Conservation (phyloP, 352 stramenopile genomes). For the Phytophthora ramorum region DNA sequence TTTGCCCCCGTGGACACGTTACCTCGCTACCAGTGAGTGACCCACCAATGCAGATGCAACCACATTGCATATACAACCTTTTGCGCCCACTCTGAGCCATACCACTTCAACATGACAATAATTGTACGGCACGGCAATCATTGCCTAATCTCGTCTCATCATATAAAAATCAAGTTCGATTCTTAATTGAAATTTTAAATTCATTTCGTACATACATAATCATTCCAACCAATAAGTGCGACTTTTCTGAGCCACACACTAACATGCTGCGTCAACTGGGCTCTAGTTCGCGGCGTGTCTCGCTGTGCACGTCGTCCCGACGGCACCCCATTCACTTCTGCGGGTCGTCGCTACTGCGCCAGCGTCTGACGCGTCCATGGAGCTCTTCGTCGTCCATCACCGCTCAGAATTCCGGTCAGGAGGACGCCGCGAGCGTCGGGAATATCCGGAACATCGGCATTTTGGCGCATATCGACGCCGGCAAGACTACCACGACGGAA, state of each 20-base stretch:
- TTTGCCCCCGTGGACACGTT: constrained; percentile 61
- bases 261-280: constrained; percentile 29
- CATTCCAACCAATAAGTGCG: constrained; percentile 6
- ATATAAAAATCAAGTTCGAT: constrained; percentile 5
- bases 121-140: constrained; percentile 12
- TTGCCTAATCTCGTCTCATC: background rate
- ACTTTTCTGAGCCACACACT: constrained; percentile 17
- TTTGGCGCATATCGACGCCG: constrained; percentile 98
- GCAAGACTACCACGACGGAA: constrained; percentile 99
- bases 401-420: constrained; percentile 19
- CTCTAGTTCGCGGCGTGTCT: constrained; percentile 3
- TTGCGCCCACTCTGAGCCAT: constrained; percentile 11
- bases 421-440: constrained; percentile 25
- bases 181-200: background rate
- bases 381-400: constrained; percentile 19
- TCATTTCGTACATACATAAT: background rate
- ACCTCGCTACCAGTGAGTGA: constrained; percentile 37
- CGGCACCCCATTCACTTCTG: background rate
- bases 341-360: background rate
- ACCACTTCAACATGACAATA: constrained; percentile 24
- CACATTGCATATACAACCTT: constrained; percentile 2
- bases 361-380: constrained; percentile 20
- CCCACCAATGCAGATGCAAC: constrained; percentile 8
- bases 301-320: constrained; percentile 18
- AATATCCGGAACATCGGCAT: constrained; percentile 98